A percentile compares a stretch with the other conserved stretches of the same genome.
Evolutionary conservation across 2,329 filamentous ascomycete species (phyloP).

Genomic region (Sarocladium kiliense): DNA sequence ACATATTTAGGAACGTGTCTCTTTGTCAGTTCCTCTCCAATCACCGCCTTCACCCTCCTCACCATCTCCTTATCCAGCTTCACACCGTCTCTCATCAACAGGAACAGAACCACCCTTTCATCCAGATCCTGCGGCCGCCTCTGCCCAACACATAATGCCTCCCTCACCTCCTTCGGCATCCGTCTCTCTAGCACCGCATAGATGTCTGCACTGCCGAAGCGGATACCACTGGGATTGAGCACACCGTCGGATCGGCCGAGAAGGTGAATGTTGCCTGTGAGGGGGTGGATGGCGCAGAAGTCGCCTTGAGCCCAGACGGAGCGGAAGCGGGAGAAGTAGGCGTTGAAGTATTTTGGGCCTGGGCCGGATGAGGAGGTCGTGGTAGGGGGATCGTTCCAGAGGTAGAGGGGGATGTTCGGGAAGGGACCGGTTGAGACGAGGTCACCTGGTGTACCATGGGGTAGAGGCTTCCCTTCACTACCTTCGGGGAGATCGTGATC

Average conservation of each 20-base stretch:
- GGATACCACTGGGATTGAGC: constrained; percentile 71
- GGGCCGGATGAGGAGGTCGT: constrained; percentile 27
- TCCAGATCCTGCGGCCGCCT: constrained; percentile 52
- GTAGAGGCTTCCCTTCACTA: constrained; percentile 36
- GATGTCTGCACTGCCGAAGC: constrained; percentile 77
- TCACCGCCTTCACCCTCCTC: constrained; percentile 55
- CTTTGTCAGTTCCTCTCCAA: constrained; percentile 61
- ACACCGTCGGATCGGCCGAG: constrained; percentile 73
- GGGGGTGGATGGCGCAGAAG: constrained; percentile 66
- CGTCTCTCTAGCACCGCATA: constrained; percentile 66
- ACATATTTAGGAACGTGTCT: constrained; percentile 74
- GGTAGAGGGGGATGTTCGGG: constrained; percentile 67
- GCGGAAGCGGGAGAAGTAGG: constrained; percentile 59
- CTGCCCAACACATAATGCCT: constrained; percentile 78
- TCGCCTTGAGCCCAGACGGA: constrained; percentile 80
- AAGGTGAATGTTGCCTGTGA: constrained; percentile 60
- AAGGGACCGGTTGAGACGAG: constrained; percentile 67
- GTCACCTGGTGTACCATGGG: constrained; percentile 64
- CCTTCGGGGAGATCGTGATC: constrained; percentile 54
- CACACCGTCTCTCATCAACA: constrained; percentile 51
- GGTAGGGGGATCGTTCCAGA: constrained; percentile 48
- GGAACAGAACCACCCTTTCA: constrained; percentile 50
- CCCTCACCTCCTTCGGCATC: constrained; percentile 58
- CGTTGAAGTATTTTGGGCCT: constrained; percentile 51
- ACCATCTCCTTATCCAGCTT: constrained; percentile 52